Base-by-base conservation (phyloP, 768 basidiomycete species). In the Chlorophyllum brunneum region DNA sequence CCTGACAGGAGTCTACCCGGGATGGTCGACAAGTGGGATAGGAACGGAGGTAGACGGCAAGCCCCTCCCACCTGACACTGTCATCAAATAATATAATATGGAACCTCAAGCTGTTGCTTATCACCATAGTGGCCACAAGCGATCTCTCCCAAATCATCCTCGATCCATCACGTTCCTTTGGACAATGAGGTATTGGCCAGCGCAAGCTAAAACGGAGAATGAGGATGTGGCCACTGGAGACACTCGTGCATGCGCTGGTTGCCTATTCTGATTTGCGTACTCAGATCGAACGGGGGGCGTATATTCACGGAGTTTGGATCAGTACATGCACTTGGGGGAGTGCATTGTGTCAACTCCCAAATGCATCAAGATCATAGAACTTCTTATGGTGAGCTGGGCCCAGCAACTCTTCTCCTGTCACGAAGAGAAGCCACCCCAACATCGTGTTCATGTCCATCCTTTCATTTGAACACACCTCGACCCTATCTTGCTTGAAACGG, bases 241-340 rank as follows among this genome's bases (percentile, higher is more conserved):
- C 24, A 29, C 24, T 22, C 13, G 23, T 16, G 15, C 43, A 23
- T 22, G 18, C 8, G 27, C 22, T 45, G n/a, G 36, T 22, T 38
- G 33, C 23, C 18, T 22, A 26, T 24, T 23, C 10, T 6, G 26
- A 27, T 24, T 7, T 24, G 31, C 22, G 37, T 13, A 27, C 41
- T n/a, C 26, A 51, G 39, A 51, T 59, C 44, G 40, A 42, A 54
- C n/a, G n/a, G n/a, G 36, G 31, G 56, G 54, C 60, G 65, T 61
- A 68, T 62, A 65, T 61, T 48, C 38, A 47, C 67, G 57, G 56
- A 56, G 54, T 42, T 56, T 46, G 42, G 44, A 48, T 58, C 42
- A 53, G 51, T 54, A 36, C 51, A 55, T 49, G 52, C 39, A 9
- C 20, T 40, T 48, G 16, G 22, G 9, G 44, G 13, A 36, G 24